These are phyloP conservation scores for Puccinia horiana DNA, from an alignment of 1,284 basidiomycete genomes.

Conservation along the genomic window DNA sequence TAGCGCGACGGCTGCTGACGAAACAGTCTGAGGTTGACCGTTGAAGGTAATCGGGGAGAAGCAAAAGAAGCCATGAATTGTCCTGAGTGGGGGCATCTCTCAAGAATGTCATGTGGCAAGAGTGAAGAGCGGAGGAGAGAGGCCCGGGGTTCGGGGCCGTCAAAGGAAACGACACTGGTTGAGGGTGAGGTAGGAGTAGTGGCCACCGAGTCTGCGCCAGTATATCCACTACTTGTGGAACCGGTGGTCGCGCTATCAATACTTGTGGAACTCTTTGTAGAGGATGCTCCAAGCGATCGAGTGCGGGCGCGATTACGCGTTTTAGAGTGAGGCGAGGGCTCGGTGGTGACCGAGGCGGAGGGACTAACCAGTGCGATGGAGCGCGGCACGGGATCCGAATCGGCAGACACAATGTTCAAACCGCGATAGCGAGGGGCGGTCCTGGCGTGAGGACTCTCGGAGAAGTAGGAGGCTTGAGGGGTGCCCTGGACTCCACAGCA, in stretches of 20 bases:
- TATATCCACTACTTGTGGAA: conserved; percentile 17
- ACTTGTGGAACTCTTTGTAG: conserved; percentile 1
- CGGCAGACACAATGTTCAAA: conserved; percentile 34
- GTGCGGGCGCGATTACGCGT: conserved; percentile 2
- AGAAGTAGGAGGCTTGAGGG: conserved; percentile 32
- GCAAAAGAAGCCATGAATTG: conserved; percentile 16
- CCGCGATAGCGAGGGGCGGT: conserved; percentile 33
- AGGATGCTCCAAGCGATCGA: conserved; percentile 2
- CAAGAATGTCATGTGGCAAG: conserved; percentile 48
- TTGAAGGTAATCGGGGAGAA: conserved; percentile 36
- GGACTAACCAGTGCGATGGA: conserved; percentile 50
- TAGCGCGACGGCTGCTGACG: conserved; percentile 68
- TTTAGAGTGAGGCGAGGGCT: neutral
- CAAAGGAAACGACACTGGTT: conserved; percentile 34
- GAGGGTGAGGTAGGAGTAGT: conserved; percentile 32
- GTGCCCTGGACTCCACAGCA: conserved; percentile 28
- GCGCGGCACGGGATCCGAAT: conserved; percentile 40
- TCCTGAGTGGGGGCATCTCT: conserved; percentile 30
- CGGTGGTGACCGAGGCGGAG: neutral
- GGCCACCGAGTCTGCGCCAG: conserved; percentile 18
- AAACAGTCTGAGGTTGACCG: conserved; percentile 56
- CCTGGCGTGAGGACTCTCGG: neutral
- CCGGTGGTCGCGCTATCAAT: neutral
- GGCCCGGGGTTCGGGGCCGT: conserved; percentile 49
- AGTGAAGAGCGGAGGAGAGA: conserved; percentile 48